Base-by-base conservation (phyloP, 1,284 basidiomycete species). In the Rhizoctonia solani region DNA sequence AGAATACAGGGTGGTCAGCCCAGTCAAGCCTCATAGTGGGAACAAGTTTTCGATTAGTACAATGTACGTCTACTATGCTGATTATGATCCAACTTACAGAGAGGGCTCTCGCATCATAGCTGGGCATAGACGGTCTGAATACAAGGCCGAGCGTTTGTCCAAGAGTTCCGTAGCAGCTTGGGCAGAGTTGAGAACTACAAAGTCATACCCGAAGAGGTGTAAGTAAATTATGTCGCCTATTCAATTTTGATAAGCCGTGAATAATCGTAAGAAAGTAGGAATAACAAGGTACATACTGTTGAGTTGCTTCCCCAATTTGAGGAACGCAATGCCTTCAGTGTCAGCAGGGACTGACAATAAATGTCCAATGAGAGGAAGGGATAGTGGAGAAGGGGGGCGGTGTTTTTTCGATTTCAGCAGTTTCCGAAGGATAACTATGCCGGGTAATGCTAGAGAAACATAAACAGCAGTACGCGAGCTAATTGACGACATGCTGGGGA, bases 181-280 rank as follows among this genome's bases (percentile, higher is more conserved):
- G 29, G 75, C 72, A 9, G 81, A 80, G 69, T 83, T 84, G 42
- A 84, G 72, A 29, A 84, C 75, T 32, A 83, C 72, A 55, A 84
- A 74, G 30, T 77, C 79, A 66, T 81, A 81, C 27, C 82, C 81
- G 37, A 82, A 74, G 19, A 81, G 74, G 44, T 74, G 73, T 39
- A 82, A 74, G 69, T 82, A 82, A 41, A 83, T 77, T 84, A 89
- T 74, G 72, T 81, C 37, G 37, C 37, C 37, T 39, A 39, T 39
- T 39, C 37, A 16, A 39, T 39, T 8, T 39, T 39, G 16, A 16
- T 39, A 8, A 16, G 37, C 16, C 37, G 16, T 8, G 9, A 39
- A 39, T 16, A 39, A 39, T 8, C 9, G 37, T 16, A 8, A 8
- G 16, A 8, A 39, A 8, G 16, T 39, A n/a, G n/a, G n/a, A 39